Percentiles rank a stretch among this genome's conserved stretches.
Evolutionary conservation across 1,284 basidiomycete genomes (phyloP).

Genomic region (Cryptococcus amylolentus): DNA sequence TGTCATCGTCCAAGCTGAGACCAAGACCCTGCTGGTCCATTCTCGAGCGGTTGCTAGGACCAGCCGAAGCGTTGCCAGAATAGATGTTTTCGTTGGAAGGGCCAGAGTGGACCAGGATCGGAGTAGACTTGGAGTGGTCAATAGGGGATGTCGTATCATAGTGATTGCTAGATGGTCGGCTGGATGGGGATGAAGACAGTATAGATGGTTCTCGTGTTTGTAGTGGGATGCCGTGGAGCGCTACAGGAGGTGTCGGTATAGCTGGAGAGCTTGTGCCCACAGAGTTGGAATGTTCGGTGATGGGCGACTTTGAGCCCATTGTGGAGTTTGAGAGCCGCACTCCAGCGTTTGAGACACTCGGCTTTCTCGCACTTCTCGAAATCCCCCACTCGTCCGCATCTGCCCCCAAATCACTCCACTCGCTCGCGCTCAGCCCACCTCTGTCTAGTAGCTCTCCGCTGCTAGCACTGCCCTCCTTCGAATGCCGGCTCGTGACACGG

Average conservation of each 20-base stretch:
- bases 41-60: not conserved
- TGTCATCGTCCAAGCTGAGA: constrained; percentile 23
- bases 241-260: constrained; percentile 16
- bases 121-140: constrained; percentile 1
- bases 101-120: constrained; percentile 1
- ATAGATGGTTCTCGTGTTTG: constrained; percentile 6
- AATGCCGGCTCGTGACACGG: constrained; percentile 32
- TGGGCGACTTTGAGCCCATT: constrained; percentile 23
- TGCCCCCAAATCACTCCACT: constrained; percentile 28
- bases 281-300: constrained; percentile 18
- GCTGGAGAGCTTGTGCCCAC: constrained; percentile 18
- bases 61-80: not conserved
- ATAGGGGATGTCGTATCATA: constrained; percentile 10
- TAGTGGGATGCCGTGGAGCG: constrained; percentile 5
- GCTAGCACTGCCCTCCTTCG: constrained; percentile 42
- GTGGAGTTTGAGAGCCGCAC: constrained; percentile 15
- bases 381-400: constrained; percentile 20
- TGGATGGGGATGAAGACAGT: constrained; percentile 9
- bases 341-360: not conserved
- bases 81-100: not conserved
- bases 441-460: constrained; percentile 33
- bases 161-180: constrained; percentile 7
- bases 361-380: constrained; percentile 3
- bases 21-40: constrained; percentile 20
- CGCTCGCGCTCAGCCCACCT: constrained; percentile 17